A percentile compares a stretch with the other conserved stretches of the same genome.
phyloP scores from a whole-genome alignment of 352 stramenopile genomes.

The Pythium aphanidermatum region DNA sequence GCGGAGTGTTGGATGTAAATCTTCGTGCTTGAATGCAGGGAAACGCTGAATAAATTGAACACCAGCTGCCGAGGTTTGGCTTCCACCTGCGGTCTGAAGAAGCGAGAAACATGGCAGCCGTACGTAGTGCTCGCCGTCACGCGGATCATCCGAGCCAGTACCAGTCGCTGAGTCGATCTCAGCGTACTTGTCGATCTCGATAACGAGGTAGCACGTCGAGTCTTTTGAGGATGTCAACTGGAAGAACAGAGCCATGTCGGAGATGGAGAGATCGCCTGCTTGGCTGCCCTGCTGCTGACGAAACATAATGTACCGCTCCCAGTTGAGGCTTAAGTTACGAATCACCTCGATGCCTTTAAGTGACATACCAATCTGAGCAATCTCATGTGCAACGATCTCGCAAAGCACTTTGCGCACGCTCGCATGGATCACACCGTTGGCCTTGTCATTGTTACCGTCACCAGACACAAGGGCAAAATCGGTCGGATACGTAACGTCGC shows the following conservation, averaged over 20 bases:
- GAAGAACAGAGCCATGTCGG: constrained; percentile 74
- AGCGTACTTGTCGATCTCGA: constrained; percentile 81
- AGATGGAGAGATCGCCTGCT: constrained; percentile 78
- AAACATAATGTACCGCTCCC: constrained; percentile 82
- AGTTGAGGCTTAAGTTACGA: constrained; percentile 74
- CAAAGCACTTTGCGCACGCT: constrained; percentile 69
- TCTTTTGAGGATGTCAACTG: constrained; percentile 80
- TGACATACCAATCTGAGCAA: constrained; percentile 63
- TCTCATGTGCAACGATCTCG: constrained; percentile 81
- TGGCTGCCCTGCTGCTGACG: constrained; percentile 73
- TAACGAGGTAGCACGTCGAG: constrained; percentile 77
- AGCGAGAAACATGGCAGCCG: constrained; percentile 77
- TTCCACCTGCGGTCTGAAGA: constrained; percentile 58
- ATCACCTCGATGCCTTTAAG: constrained; percentile 80
- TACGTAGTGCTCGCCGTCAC: constrained; percentile 58
- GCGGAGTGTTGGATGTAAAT: constrained; percentile 55
- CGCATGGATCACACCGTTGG: constrained; percentile 60
- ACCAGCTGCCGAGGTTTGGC: constrained; percentile 49
- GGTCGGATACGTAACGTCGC: constrained; percentile 33
- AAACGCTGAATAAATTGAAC: constrained; percentile 86
- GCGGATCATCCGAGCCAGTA: constrained; percentile 37
- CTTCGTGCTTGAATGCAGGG: constrained; percentile 69
- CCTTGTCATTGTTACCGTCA: constrained; percentile 66
- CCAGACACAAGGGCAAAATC: constrained; percentile 71
- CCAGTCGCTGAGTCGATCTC: constrained; percentile 57